Base-by-base conservation (phyloP, 768 basidiomycete species). In the Leccinum fibrillosum region DNA sequence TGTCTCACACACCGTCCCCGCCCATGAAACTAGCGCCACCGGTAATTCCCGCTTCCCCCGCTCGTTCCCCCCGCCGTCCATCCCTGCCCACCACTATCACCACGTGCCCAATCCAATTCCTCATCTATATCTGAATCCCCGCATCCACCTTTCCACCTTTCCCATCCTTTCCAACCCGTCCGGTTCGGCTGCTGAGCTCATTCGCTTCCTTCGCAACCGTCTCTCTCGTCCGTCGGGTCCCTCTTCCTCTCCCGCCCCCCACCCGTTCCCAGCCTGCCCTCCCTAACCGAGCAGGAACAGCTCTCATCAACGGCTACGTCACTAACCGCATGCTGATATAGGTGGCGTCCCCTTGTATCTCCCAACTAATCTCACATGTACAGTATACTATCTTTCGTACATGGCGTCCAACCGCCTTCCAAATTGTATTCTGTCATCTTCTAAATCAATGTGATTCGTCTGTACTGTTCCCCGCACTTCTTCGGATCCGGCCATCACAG, bases 21-120 rank as follows among this genome's bases (percentile, higher is more conserved):
- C 52, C 55, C 60, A 57, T 63, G 58, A 53, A 65, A 53, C 62
- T 7, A 28, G 54, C 69, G 69, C 69, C 69, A 73, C 65, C 71
- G 69, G 69, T 45, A 54, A 25, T 15, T 51, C 35, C 69, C 69
- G 69, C 53, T 11, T 11, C 2, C 34, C 57, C 68, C 68, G 62
- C 52, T 44, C 39, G 49, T 63, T 58, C 59, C 57, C 57, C 51
- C 51, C 62, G 17, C 55, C 39, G 4, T 12, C 34, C 52, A 19
- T 21, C 60, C 66, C 66, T 60, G 42, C 42, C n/a, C 39, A 39
- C 37, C 17, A 15, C 17, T 39, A 32, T 30, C 47, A 39, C 51
- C 62, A 63, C 56, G 62, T 63, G 62, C 44, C 25, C 37, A 2
- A 9, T 48, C 26, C 15, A 19, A 52, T 51, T 17, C 37, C 21